phyloP scores from a whole-genome alignment of 305 asterid species.

The Salvia sclarea region DNA sequence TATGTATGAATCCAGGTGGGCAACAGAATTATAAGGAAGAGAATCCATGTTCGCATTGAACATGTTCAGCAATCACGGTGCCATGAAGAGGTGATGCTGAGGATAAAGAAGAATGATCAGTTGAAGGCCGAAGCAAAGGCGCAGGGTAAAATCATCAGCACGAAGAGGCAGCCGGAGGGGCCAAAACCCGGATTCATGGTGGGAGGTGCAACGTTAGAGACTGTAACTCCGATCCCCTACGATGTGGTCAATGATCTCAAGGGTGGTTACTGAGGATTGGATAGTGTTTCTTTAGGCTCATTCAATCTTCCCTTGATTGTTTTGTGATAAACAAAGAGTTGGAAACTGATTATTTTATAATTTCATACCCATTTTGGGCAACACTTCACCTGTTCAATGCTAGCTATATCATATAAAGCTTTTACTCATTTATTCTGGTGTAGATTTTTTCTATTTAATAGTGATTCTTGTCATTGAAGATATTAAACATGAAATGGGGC shows the following conservation, averaged over 20 bases:
- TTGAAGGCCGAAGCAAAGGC: conserved; percentile 81
- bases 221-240: conserved; percentile 84
- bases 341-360: background rate
- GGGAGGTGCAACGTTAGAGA: conserved; percentile 64
- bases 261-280: conserved; percentile 60
- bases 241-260: conserved; percentile 87
- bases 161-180: conserved; percentile 75
- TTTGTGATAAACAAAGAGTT: conserved; percentile 17
- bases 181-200: conserved; percentile 91
- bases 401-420: background rate
- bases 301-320: background rate
- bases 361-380: conserved; percentile 1
- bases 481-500: too few relatives aligned
- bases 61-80: conserved; percentile 75
- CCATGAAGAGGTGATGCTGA: conserved; percentile 52
- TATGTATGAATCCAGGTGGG: conserved; percentile 48
- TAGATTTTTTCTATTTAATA: too few relatives aligned
- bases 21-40: conserved; percentile 61
- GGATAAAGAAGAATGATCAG: conserved; percentile 62
- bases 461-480: too few relatives aligned
- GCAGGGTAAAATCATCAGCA: conserved; percentile 68
- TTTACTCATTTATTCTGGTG: too few relatives aligned
- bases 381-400: background rate
- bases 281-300: background rate
- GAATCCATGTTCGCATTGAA: conserved; percentile 75